phyloP scores from a whole-genome alignment of 306 rosid genomes.

The Urtica urens region DNA sequence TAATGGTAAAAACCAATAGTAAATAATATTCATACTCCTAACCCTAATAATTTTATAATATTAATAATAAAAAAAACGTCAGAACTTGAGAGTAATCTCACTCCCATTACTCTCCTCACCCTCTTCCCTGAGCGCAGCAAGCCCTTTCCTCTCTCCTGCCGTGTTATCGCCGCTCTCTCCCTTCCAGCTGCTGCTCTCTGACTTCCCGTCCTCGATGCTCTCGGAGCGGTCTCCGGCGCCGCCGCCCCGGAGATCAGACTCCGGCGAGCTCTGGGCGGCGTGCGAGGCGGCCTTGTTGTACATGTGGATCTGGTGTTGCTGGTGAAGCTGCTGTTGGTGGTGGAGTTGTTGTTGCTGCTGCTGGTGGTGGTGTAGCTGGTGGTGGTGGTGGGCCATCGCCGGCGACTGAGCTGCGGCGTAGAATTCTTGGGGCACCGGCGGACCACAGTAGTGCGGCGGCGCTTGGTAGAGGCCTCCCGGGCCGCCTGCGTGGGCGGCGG shows the following conservation, averaged over 20 bases:
- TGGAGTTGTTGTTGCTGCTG: no score
- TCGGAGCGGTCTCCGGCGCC: constrained; percentile 65
- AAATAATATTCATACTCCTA: no score
- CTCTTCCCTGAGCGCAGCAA: constrained; percentile 34
- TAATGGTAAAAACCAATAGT: no score
- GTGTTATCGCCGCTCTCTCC: constrained; percentile 69
- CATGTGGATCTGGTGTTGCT: constrained; percentile 62
- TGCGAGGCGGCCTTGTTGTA: constrained; percentile 41
- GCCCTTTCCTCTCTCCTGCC: constrained; percentile 44
- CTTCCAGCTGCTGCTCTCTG: constrained; percentile 94
- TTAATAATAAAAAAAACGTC: constrained; percentile 21
- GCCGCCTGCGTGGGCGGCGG: constrained; percentile 38
- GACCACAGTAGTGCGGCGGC: constrained; percentile 59
- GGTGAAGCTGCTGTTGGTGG: constrained; percentile 41
- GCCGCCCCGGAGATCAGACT: constrained; percentile 31
- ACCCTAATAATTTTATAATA: neutral
- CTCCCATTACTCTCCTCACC: constrained; percentile 67
- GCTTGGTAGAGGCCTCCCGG: constrained; percentile 51
- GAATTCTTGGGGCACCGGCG: constrained; percentile 60
- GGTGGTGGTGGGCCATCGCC: constrained; percentile 35
- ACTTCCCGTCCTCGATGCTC: constrained; percentile 92
- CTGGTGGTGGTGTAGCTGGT: constrained; percentile 48
- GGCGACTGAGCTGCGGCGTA: constrained; percentile 41
- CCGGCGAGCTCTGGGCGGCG: constrained; percentile 45
- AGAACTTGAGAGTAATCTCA: constrained; percentile 79